A percentile compares a stretch with the other conserved stretches of the same genome.
Conservation (phyloP, 2,329 filamentous ascomycete species). For the Sarocladium kiliense region DNA sequence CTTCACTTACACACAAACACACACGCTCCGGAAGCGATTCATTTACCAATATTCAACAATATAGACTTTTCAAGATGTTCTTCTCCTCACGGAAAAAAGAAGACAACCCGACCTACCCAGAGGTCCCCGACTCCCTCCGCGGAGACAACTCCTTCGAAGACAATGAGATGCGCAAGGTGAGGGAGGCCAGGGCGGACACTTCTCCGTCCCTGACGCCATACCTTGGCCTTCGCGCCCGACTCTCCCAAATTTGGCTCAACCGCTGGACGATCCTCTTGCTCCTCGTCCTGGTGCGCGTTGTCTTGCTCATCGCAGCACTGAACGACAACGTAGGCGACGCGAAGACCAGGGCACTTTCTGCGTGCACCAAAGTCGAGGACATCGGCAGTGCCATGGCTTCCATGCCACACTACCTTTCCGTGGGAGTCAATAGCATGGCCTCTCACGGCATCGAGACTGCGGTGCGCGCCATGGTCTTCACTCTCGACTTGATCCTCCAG, state of each 20-base stretch:
- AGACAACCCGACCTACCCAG: conserved; percentile 27
- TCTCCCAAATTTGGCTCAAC: conserved; percentile 97
- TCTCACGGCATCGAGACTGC: conserved; percentile 75
- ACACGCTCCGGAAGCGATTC: conserved; percentile 6
- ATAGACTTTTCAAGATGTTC: conserved; percentile 28
- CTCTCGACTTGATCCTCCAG: conserved; percentile 74
- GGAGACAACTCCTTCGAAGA: conserved; percentile 30
- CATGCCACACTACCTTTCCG: conserved; percentile 92
- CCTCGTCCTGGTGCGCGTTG: conserved; percentile 74
- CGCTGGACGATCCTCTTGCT: conserved; percentile 89
- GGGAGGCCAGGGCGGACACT: conserved; percentile 43
- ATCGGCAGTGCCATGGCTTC: conserved; percentile 94
- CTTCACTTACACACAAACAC: conserved; percentile 8
- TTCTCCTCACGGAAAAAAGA: conserved; percentile 24
- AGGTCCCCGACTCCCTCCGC: conserved; percentile 31
- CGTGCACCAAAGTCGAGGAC: conserved; percentile 88
- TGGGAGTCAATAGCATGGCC: conserved; percentile 81
- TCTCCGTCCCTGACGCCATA: conserved; percentile 78
- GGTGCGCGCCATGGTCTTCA: conserved; percentile 71
- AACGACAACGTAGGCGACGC: conserved; percentile 71
- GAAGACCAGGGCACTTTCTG: conserved; percentile 74
- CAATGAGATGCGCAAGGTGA: conserved; percentile 24
- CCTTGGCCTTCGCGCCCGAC: conserved; percentile 78
- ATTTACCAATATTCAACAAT: conserved; percentile 21
- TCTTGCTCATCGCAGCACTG: conserved; percentile 70